Base-by-base conservation (phyloP, 1,284 basidiomycete species). In the Malassezia dermatis region DNA sequence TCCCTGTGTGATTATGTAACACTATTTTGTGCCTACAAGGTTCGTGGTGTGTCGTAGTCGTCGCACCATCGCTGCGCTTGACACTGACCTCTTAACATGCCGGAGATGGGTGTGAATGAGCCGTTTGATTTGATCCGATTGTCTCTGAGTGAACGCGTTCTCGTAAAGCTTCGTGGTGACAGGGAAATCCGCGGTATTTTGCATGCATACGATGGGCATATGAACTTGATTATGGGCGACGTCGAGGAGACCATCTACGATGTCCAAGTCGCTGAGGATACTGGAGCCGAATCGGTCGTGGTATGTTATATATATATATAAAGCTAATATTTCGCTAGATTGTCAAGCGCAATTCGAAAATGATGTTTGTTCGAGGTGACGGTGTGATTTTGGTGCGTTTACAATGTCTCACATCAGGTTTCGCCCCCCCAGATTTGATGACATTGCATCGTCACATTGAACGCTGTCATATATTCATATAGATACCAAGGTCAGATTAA, bases 41-140 rank as follows among this genome's bases (percentile, higher is more conserved):
- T 19, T 39, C 37, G 15, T 19, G 37, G 8, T 39, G 15, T 19
- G 10, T 19, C 37, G 37, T 11, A 21, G 10, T 21, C 37, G 26
- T 26, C 24, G n/a, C 39, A 26, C 41, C 41, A 17, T 27, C 15
- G 41, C 13, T 21, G 15, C 11, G 12, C 26, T 24, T 39, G 27
- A 17, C 28, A 26, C 37, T 17, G 21, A 32, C 48, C 15, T 28
- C 15, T n/a, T 5, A 48, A 13, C 32, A 53, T 58, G 50, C 31
- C 56, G 12, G 45, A 53, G 17, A 24, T 44, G 19, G 60, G 52
- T 28, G 61, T 98, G 71, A 85, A 88, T 76, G 90, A 95, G 77
- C 90, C 90, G n/a, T 89, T 99, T 77, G 94, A 98, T 75, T 83
- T 99, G 64, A 93, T 99, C 73, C 83, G 91, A 61, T 81, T 98